Evolutionary conservation across 1,284 basidiomycete genomes (phyloP).

Genomic region (Pseudozyma pruni): DNA sequence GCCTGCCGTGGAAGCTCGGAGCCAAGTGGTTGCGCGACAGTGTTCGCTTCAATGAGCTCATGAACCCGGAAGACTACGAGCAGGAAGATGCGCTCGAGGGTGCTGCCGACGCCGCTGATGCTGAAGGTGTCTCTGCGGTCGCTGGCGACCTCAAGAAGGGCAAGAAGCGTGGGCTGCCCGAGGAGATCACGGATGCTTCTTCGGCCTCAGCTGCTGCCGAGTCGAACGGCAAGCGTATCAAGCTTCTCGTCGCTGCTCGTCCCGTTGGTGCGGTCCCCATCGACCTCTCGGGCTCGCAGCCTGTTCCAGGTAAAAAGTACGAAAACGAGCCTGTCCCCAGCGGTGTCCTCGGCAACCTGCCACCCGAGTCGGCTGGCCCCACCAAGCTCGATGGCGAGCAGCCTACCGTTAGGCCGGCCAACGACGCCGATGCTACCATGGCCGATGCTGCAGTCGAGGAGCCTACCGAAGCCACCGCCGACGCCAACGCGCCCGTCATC

Average conservation of each 20-base stretch:
- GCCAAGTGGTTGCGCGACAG: slow-evolving; percentile 64
- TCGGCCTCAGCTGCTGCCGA: slow-evolving; percentile 38
- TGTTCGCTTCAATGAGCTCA: slow-evolving; percentile 64
- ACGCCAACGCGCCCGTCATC: slow-evolving; percentile 65
- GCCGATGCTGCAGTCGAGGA: slow-evolving; percentile 73
- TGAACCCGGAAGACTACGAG: slow-evolving; percentile 68
- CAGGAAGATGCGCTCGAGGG: slow-evolving; percentile 53
- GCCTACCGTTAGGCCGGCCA: slow-evolving; percentile 45
- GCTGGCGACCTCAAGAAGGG: slow-evolving; percentile 25
- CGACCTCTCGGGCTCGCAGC: slow-evolving; percentile 62
- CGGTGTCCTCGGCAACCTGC: slow-evolving; percentile 63
- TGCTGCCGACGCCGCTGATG: slow-evolving; percentile 16
- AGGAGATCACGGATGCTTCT: slow-evolving; percentile 58
- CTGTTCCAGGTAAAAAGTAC: slow-evolving; percentile 66
- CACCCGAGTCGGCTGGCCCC: slow-evolving; percentile 41
- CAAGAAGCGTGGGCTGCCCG: slow-evolving; percentile 64
- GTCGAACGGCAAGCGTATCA: slow-evolving; percentile 60
- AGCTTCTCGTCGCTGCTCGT: slow-evolving; percentile 60
- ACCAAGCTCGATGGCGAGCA: slow-evolving; percentile 34
- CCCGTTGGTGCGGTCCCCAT: slow-evolving; percentile 62
- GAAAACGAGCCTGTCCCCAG: slow-evolving; percentile 63
- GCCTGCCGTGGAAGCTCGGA: slow-evolving; percentile 56
- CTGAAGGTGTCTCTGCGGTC: slow-evolving; percentile 23
- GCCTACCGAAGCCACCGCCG: slow-evolving; percentile 78
- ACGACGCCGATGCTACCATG: slow-evolving; percentile 60